Evolutionary conservation across 805 yeast species (phyloP).

Genomic region (Suhomyces prunicola): DNA sequence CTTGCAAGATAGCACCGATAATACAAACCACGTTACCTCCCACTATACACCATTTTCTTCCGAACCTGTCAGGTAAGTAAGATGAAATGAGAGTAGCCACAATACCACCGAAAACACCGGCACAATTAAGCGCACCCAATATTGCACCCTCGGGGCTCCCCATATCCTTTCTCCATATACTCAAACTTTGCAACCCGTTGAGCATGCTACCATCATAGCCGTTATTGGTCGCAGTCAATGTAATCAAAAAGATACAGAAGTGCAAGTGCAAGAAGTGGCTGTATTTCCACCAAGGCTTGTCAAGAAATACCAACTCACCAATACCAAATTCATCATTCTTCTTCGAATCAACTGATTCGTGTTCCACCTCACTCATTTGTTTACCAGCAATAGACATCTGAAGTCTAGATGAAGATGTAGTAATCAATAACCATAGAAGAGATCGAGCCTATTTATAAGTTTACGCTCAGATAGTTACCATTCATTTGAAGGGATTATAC

Average conservation of each 20-base stretch:
- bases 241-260: conserved; percentile 35
- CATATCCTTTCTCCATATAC: conserved; percentile 39
- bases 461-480: no score
- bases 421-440: not conserved
- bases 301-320: conserved; percentile 7
- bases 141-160: conserved; percentile 18
- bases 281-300: conserved; percentile 30
- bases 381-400: not conserved
- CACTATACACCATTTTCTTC: conserved; percentile 33
- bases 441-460: not conserved
- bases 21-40: conserved; percentile 24
- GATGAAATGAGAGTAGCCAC: conserved; percentile 27
- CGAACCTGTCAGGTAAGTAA: conserved; percentile 34
- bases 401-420: no score
- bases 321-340: not conserved
- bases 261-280: conserved; percentile 39
- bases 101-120: conserved; percentile 35
- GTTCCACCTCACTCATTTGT: not conserved
- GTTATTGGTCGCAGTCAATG: conserved; percentile 45
- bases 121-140: conserved; percentile 22
- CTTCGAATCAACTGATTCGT: conserved; percentile 1
- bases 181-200: conserved; percentile 48
- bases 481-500: no score
- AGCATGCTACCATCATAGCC: conserved; percentile 34
- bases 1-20: conserved; percentile 39